phyloP scores from a whole-genome alignment of 2,329 filamentous ascomycete genomes.

The Thermoascus crustaceus region DNA sequence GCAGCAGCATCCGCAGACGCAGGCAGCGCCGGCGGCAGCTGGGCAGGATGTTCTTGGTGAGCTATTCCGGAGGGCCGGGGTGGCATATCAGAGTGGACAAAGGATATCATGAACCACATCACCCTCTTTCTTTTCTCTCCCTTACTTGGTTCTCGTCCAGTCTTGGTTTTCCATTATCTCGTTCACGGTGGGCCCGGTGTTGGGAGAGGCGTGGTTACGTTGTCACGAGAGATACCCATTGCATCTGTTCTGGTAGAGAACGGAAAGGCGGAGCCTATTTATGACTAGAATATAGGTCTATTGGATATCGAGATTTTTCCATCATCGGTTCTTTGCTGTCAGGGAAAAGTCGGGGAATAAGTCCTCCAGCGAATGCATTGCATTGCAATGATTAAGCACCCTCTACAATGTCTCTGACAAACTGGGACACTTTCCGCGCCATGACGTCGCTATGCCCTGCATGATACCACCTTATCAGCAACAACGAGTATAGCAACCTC shows the following conservation, averaged over 20 bases:
- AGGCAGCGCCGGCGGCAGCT: constrained; percentile 11
- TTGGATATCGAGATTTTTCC: no score
- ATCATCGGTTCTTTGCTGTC: no score
- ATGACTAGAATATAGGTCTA: no score
- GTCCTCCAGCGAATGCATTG: no score
- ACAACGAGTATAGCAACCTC: neutral
- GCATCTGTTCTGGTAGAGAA: constrained; percentile 9
- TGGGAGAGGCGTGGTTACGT: constrained; percentile 5
- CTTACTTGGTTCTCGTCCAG: neutral
- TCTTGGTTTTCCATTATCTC: constrained; percentile 1
- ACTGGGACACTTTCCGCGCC: constrained; percentile 2
- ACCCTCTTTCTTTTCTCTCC: neutral
- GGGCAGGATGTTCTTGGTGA: constrained; percentile 30
- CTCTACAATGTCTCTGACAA: constrained; percentile 1
- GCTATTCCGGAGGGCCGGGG: constrained; percentile 36
- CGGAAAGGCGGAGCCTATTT: neutral
- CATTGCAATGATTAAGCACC: no score
- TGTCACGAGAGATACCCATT: constrained; percentile 18
- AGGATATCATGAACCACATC: constrained; percentile 6
- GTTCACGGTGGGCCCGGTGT: neutral
- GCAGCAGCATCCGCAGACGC: constrained; percentile 11
- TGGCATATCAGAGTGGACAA: constrained; percentile 21
- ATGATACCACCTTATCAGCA: neutral
- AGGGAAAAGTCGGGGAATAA: no score
- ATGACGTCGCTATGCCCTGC: constrained; percentile 4